phyloP scores from a whole-genome alignment of 306 rosid genomes.

The Citrullus mucosospermus region DNA sequence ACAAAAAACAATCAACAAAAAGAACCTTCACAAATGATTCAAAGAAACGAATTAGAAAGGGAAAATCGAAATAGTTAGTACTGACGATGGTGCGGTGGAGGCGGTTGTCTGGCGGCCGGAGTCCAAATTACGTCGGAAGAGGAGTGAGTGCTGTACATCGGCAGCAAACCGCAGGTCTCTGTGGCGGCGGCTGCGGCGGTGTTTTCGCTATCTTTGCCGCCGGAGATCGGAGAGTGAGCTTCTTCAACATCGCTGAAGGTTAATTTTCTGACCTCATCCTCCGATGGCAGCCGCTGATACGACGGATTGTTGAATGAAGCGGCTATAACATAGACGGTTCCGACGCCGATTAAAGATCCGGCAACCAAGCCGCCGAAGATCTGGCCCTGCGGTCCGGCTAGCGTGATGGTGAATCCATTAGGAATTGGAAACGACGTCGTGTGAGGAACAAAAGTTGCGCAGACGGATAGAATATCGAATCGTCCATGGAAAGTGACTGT shows the following conservation, averaged over 20 bases:
- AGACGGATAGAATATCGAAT: constrained; percentile 63
- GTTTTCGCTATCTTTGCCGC: neutral
- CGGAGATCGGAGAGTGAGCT: neutral
- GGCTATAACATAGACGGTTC: constrained; percentile 55
- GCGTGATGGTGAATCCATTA: constrained; percentile 57
- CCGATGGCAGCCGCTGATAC: constrained; percentile 55
- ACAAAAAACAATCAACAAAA: neutral
- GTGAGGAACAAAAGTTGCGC: constrained; percentile 59
- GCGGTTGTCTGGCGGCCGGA: constrained; percentile 55
- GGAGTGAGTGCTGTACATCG: constrained; percentile 59
- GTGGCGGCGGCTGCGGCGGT: constrained; percentile 19
- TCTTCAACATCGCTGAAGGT: constrained; percentile 33
- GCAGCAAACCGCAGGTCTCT: neutral
- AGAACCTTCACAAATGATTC: neutral
- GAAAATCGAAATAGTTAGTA: neutral
- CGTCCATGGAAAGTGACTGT: constrained; percentile 89
- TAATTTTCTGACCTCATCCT: constrained; percentile 34
- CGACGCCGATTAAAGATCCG: constrained; percentile 52
- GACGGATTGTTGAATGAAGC: constrained; percentile 69
- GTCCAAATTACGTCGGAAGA: constrained; percentile 84
- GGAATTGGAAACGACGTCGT: constrained; percentile 19
- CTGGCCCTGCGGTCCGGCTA: constrained; percentile 94
- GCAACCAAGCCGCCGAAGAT: constrained; percentile 75
- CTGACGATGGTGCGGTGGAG: constrained; percentile 22
- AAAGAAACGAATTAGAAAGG: neutral